Conservation (phyloP, 805 yeast genomes). For the Hanseniaspora lachancei region DNA sequence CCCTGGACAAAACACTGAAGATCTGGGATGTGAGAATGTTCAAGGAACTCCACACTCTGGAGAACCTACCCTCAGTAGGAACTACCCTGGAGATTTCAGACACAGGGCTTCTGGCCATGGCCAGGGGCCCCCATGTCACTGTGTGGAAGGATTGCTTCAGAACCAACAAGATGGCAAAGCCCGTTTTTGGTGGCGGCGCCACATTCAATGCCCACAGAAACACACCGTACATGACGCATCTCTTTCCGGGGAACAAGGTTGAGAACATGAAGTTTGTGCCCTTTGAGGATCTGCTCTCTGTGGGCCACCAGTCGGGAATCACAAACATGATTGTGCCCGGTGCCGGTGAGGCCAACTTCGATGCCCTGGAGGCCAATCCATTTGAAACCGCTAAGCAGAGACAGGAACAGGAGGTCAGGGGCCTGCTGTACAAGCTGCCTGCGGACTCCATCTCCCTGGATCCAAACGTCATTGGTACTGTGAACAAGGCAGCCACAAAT, state of each 20-base stretch:
- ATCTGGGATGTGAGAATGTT: slow-evolving; percentile 89
- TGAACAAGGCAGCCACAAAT: slow-evolving; percentile 54
- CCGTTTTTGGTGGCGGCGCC: slow-evolving; percentile 30
- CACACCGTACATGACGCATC: slow-evolving; percentile 84
- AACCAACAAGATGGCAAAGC: slow-evolving; percentile 33
- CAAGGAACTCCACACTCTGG: slow-evolving; percentile 49
- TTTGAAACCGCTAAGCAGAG: slow-evolving; percentile 84
- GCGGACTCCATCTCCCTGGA: slow-evolving; percentile 89
- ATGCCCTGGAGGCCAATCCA: slow-evolving; percentile 86
- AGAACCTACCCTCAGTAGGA: slow-evolving; percentile 73
- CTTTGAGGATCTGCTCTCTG: slow-evolving; percentile 88
- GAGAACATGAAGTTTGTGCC: slow-evolving; percentile 69
- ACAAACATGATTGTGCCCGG: slow-evolving; percentile 90
- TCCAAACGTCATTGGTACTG: slow-evolving; percentile 75
- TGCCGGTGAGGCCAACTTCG: slow-evolving; percentile 94
- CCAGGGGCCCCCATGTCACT: slow-evolving; percentile 92
- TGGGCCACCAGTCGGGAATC: slow-evolving; percentile 68
- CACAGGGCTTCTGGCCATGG: slow-evolving; percentile 72
- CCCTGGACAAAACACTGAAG: slow-evolving; percentile 71
- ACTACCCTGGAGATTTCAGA: slow-evolving; percentile 69
- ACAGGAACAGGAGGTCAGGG: slow-evolving; percentile 81
- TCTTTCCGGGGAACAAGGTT: slow-evolving; percentile 64
- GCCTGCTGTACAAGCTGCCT: slow-evolving; percentile 70
- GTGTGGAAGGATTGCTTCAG: slow-evolving; percentile 81
- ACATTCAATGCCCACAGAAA: slow-evolving; percentile 24